Percentiles rank a stretch among this genome's conserved stretches.
These are phyloP conservation scores for Chondrus crispus DNA, from an alignment of 23 red algal species.

Conservation along the genomic window DNA sequence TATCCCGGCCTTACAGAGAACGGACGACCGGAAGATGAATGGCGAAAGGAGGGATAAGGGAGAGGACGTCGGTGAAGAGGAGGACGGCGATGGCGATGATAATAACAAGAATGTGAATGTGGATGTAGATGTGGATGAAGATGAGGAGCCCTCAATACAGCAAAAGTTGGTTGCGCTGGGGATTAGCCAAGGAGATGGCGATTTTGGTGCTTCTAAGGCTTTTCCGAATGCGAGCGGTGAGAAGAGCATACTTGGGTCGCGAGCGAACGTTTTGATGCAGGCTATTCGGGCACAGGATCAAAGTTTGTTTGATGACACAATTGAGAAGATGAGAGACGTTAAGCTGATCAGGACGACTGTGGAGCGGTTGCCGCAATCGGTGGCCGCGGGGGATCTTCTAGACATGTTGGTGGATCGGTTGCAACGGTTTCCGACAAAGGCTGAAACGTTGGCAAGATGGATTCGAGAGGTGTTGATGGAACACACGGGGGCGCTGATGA, in stretches of 20 bases:
- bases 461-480: constrained; percentile 43
- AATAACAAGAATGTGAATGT: neutral
- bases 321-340: neutral
- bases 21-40: neutral
- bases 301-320: constrained; percentile 28
- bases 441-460: constrained; percentile 24
- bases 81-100: neutral
- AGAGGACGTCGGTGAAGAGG: neutral
- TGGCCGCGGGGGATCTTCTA: constrained; percentile 35
- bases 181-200: neutral
- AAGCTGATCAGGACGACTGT: constrained; percentile 20
- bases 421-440: neutral
- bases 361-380: constrained; percentile 5
- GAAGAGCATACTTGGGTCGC: constrained; percentile 17
- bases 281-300: constrained; percentile 31
- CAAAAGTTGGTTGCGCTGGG: constrained; percentile 49
- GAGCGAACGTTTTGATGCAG: constrained; percentile 33
- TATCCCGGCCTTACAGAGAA: neutral
- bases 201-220: too few species aligned
- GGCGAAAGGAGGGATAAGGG: neutral
- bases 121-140: neutral
- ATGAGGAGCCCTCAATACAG: constrained; percentile 30
- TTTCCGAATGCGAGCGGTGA: neutral
- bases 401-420: constrained; percentile 68
- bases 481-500: constrained; percentile 41